phyloP scores from a whole-genome alignment of 805 yeast genomes.

The Sporopachydermia lactativora region DNA sequence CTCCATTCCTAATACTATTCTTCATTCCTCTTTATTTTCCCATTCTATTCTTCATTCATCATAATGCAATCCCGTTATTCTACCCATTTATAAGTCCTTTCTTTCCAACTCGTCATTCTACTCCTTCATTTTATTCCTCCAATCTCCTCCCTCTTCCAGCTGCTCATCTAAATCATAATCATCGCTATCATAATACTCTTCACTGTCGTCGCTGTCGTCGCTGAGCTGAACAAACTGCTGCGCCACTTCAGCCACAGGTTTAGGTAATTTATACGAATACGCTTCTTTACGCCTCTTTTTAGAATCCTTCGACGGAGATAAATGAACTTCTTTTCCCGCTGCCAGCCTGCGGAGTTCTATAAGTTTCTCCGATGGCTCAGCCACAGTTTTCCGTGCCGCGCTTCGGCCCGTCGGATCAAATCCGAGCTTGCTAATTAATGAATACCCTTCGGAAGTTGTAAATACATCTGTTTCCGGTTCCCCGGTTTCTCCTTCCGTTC shows the following conservation, averaged over 20 bases:
- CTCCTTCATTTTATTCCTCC: too few relatives aligned
- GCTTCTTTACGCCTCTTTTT: background rate
- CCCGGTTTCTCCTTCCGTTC: background rate
- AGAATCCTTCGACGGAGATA: background rate
- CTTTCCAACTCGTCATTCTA: too few relatives aligned
- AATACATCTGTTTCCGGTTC: background rate
- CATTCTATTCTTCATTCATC: too few relatives aligned
- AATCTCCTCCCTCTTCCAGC: too few relatives aligned
- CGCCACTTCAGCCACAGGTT: too few relatives aligned
- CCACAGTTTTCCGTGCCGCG: too few relatives aligned
- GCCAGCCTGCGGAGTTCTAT: background rate
- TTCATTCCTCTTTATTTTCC: too few relatives aligned
- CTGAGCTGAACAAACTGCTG: background rate
- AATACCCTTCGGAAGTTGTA: background rate
- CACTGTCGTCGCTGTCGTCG: slow-evolving; percentile 1
- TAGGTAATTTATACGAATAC: background rate
- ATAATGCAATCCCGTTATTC: too few relatives aligned
- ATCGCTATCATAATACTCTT: background rate
- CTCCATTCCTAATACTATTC: slow-evolving; percentile 9
- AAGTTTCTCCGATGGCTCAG: background rate
- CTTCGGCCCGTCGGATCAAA: slow-evolving; percentile 14
- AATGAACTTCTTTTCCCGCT: background rate
- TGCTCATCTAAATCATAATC: background rate
- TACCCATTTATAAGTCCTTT: too few relatives aligned
- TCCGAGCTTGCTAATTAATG: slow-evolving; percentile 13